A percentile compares a stretch with the other conserved stretches of the same genome.
These are phyloP conservation scores for Sequoia sempervirens DNA, from an alignment of 75 land plant species.

Conservation along the genomic window DNA sequence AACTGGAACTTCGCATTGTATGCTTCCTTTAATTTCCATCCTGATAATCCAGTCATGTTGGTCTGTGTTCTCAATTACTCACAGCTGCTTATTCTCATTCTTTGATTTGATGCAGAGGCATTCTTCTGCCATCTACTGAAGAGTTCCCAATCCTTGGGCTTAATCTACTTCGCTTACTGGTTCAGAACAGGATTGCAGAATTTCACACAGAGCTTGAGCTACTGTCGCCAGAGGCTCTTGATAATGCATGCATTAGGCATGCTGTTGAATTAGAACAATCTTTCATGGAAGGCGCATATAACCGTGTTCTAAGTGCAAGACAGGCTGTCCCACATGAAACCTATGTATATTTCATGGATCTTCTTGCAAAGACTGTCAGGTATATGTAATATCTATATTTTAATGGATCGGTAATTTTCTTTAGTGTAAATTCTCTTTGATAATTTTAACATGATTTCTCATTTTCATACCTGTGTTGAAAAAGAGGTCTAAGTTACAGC, in stretches of 20 bases:
- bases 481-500: not conserved
- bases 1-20: not conserved
- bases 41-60: not conserved
- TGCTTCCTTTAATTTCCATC: not conserved
- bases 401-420: not conserved
- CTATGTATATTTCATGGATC: conserved; percentile 90
- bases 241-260: conserved; percentile 83
- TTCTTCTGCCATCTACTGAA: conserved; percentile 63
- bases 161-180: conserved; percentile 84
- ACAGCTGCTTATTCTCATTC: not conserved
- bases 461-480: not conserved
- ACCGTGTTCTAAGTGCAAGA: conserved; percentile 86
- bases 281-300: conserved; percentile 97
- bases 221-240: conserved; percentile 70
- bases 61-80: too few relatives aligned
- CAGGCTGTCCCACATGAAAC: conserved; percentile 91
- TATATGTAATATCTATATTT: conserved; percentile 10
- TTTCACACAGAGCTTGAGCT: conserved; percentile 93
- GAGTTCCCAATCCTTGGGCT: conserved; percentile 88
- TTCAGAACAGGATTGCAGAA: conserved; percentile 93
- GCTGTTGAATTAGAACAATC: conserved; percentile 96
- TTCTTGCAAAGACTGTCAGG: conserved; percentile 96
- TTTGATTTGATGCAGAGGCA: not conserved
- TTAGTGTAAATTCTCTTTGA: not conserved
- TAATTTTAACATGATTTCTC: not conserved